These are phyloP conservation scores for Nannochloropsis gaditana DNA, from an alignment of 108 stramenopile species.

Conservation along the genomic window DNA sequence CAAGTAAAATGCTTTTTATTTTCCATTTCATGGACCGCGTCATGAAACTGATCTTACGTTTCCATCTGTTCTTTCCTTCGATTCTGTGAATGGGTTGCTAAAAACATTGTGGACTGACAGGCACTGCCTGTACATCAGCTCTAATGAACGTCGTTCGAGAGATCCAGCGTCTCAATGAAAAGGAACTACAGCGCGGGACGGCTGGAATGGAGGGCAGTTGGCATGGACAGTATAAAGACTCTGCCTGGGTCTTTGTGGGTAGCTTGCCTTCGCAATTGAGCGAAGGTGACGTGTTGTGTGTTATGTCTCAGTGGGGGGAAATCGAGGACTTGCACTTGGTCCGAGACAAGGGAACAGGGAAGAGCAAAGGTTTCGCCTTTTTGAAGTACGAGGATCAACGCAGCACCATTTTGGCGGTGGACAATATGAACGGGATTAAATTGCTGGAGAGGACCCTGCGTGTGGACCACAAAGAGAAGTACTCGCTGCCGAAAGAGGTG, in stretches of 20 bases:
- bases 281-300: constrained; percentile 93
- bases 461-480: constrained; percentile 93
- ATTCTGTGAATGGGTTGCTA: too few species aligned
- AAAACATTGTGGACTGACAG: too few species aligned
- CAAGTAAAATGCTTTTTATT: too few species aligned
- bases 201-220: constrained; percentile 82
- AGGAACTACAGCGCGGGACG: constrained; percentile 74
- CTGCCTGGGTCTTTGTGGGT: constrained; percentile 93
- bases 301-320: constrained; percentile 81
- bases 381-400: constrained; percentile 61
- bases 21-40: too few species aligned
- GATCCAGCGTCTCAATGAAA: constrained; percentile 75
- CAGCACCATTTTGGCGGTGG: constrained; percentile 91
- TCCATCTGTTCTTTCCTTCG: too few species aligned
- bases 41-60: too few species aligned
- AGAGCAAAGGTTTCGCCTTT: constrained; percentile 56
- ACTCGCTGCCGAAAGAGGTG: constrained; percentile 83
- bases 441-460: constrained; percentile 76
- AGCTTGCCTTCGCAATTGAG: constrained; percentile 74
- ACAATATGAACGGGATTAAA: constrained; percentile 76
- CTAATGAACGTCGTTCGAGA: constrained; percentile 51
- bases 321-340: constrained; percentile 88
- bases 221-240: constrained; percentile 83
- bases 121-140: too few species aligned
- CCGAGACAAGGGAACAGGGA: constrained; percentile 86